Conservation (phyloP, 169 alveolate genomes). For the Cryptosporidium ryanae region DNA sequence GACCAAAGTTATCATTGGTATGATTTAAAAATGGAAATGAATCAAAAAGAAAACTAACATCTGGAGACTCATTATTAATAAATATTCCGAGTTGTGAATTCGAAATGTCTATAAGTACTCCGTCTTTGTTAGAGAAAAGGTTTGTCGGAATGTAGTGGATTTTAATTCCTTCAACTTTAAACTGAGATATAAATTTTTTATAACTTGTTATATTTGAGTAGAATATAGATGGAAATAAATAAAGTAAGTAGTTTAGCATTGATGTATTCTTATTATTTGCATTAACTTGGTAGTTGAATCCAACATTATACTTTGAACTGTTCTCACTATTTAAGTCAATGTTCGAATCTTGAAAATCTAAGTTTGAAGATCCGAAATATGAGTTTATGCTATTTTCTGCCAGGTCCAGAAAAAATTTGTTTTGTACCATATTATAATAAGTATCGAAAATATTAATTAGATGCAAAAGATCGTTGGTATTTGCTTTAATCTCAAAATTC, state of each 20-base stretch:
- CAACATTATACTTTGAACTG: conserved; percentile 40
- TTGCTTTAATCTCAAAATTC: conserved; percentile 17
- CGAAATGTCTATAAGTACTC: conserved; percentile 24
- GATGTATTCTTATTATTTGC: neutral
- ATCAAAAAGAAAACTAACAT: neutral
- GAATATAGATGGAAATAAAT: conserved; percentile 41
- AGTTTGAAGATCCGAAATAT: neutral
- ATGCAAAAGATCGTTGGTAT: conserved; percentile 40
- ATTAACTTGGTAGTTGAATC: neutral
- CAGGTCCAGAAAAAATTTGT: conserved; percentile 19
- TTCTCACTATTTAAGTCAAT: conserved; percentile 25
- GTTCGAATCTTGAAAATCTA: conserved; percentile 15
- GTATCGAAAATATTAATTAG: conserved; percentile 31
- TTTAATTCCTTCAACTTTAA: conserved; percentile 22
- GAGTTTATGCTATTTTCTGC: neutral
- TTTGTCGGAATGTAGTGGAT: conserved; percentile 57
- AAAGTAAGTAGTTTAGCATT: conserved; percentile 1
- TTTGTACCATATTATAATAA: conserved; percentile 22
- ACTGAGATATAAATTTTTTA: conserved; percentile 54
- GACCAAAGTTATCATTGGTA: conserved; percentile 13
- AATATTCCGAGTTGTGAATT: conserved; percentile 35
- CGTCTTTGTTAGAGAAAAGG: conserved; percentile 34
- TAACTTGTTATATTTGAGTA: conserved; percentile 12
- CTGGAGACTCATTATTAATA: conserved; percentile 28
- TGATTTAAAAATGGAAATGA: conserved; percentile 26